These are phyloP conservation scores for Ciborinia camelliae DNA, from an alignment of 2,329 filamentous ascomycete genomes.

Conservation along the genomic window DNA sequence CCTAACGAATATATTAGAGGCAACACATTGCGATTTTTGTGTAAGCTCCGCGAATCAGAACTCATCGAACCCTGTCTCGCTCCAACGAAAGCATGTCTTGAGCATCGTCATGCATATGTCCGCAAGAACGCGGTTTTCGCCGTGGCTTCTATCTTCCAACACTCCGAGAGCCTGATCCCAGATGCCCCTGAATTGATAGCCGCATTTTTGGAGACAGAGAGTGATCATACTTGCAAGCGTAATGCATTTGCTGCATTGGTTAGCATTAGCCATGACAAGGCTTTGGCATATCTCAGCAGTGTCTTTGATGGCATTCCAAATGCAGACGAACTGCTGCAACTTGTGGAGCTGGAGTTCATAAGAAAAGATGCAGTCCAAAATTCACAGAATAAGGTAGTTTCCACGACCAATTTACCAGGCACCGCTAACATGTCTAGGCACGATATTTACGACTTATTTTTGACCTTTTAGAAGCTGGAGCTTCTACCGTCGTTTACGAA, in stretches of 20 bases:
- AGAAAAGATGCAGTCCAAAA: conserved; percentile 96
- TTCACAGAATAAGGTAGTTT: conserved; percentile 79
- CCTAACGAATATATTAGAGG: conserved; percentile 98
- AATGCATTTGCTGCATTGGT: conserved; percentile 93
- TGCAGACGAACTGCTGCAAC: conserved; percentile 86
- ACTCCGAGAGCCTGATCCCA: conserved; percentile 87
- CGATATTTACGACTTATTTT: conserved; percentile 93
- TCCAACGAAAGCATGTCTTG: conserved; percentile 85
- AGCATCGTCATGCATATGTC: conserved; percentile 95
- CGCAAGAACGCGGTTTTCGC: conserved; percentile 98
- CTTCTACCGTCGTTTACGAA: conserved; percentile 95
- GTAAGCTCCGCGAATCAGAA: conserved; percentile 92
- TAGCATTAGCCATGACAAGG: conserved; percentile 90
- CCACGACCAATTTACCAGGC: background rate
- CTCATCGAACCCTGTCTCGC: conserved; percentile 94
- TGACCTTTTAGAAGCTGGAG: conserved; percentile 86
- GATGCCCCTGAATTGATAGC: conserved; percentile 91
- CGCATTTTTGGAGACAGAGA: conserved; percentile 85
- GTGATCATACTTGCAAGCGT: conserved; percentile 92
- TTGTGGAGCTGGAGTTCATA: conserved; percentile 96
- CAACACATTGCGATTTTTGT: conserved; percentile 96
- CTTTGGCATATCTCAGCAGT: conserved; percentile 78
- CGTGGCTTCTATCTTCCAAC: conserved; percentile 84
- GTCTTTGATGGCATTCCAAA: conserved; percentile 94
- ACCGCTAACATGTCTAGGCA: conserved; percentile 52